These are phyloP conservation scores for Coemansia brasiliensis DNA, from an alignment of 192 early-diverging fungal genomes.

Conservation along the genomic window DNA sequence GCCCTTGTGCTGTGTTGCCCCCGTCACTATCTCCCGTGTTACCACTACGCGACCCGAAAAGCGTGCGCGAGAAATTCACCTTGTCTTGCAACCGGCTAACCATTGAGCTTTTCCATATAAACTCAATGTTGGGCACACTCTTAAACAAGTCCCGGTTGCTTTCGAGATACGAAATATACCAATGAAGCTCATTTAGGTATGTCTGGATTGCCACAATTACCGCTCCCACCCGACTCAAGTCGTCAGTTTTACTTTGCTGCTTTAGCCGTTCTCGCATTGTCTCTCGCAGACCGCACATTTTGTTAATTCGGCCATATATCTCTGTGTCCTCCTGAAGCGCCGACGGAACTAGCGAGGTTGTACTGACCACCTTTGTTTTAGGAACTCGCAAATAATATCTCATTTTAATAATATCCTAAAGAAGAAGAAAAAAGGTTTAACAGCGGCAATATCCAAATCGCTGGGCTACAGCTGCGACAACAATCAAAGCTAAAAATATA, in stretches of 20 bases:
- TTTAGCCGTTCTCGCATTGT: conserved; percentile 51
- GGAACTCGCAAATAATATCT: conserved; percentile 43
- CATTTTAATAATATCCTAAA: conserved; percentile 23
- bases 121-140: conserved; percentile 36
- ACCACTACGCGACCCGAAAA: conserved; percentile 17
- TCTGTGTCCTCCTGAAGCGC: conserved; percentile 49
- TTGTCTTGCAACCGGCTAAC: conserved; percentile 32
- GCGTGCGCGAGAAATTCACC: conserved; percentile 20
- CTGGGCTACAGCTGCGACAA: conserved; percentile 14
- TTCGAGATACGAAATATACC: conserved; percentile 44
- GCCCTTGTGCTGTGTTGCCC: conserved; percentile 10
- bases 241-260: conserved; percentile 42
- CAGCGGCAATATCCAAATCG: conserved; percentile 22
- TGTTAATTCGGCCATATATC: conserved; percentile 35
- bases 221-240: conserved; percentile 26
- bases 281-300: conserved; percentile 47
- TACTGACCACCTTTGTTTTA: conserved; percentile 43
- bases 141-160: conserved; percentile 31
- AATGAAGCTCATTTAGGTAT: conserved; percentile 48
- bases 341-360: conserved; percentile 31
- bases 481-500: conserved; percentile 11
- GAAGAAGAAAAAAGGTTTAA: conserved; percentile 1
- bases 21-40: conserved; percentile 23
- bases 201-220: conserved; percentile 31
- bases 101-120: conserved; percentile 55